Evolutionary conservation across 2,329 filamentous ascomycete genomes (phyloP).

Genomic region (Fusarium luffae): DNA sequence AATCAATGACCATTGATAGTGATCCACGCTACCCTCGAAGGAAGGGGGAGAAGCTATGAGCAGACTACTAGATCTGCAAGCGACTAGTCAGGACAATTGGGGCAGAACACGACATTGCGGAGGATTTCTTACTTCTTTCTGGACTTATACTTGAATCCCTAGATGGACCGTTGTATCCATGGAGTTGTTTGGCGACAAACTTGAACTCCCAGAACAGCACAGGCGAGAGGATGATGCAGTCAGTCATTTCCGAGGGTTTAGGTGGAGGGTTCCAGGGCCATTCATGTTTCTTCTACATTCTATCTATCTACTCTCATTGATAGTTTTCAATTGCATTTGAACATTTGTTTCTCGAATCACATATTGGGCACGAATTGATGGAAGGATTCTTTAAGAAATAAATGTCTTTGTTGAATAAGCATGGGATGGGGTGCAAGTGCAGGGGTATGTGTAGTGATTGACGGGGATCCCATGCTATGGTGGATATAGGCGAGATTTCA

Average conservation of each 20-base stretch:
- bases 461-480: constrained; percentile 27
- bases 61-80: constrained; percentile 5
- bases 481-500: constrained; percentile 22
- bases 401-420: constrained; percentile 20
- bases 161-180: constrained; percentile 37
- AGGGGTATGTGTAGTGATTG: constrained; percentile 22
- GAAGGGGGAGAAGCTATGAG: constrained; percentile 42
- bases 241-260: constrained; percentile 36
- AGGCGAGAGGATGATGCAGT: constrained; percentile 38
- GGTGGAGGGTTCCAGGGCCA: constrained; percentile 1
- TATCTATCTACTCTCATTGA: constrained; percentile 24
- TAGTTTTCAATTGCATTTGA: constrained; percentile 25
- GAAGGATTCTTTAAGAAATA: background rate
- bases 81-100: background rate
- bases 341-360: constrained; percentile 6
- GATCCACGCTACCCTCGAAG: constrained; percentile 39
- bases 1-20: constrained; percentile 19
- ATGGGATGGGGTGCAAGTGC: constrained; percentile 20
- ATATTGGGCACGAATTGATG: constrained; percentile 8
- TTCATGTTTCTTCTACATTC: constrained; percentile 19
- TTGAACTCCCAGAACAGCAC: constrained; percentile 36
- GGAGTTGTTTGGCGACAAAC: constrained; percentile 32
- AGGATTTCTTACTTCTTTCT: constrained; percentile 20
- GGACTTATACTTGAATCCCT: constrained; percentile 23
- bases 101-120: constrained; percentile 2